Conservation (phyloP, 345 rosid genomes). For the Cochlearia excelsa region DNA sequence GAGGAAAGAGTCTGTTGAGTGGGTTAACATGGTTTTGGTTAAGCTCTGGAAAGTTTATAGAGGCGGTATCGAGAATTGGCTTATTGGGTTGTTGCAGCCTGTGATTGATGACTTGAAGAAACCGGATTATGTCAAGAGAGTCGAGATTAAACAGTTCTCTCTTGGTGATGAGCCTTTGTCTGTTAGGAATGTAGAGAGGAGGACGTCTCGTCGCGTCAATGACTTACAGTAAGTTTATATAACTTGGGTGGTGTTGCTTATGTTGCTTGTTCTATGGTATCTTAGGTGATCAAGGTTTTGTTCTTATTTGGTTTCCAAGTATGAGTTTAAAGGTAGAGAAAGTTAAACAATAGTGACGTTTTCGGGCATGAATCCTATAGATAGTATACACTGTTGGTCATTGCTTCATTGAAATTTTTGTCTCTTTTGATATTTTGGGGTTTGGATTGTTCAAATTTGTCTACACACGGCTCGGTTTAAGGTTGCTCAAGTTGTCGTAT, state of each 20-base stretch:
- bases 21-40: constrained; percentile 99
- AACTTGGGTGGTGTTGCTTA: constrained; percentile 5
- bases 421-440: constrained; percentile 17
- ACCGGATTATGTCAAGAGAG: constrained; percentile 93
- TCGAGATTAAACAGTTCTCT: constrained; percentile 88
- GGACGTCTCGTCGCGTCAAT: constrained; percentile 87
- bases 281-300: neutral
- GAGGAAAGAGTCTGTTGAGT: constrained; percentile 96
- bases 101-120: constrained; percentile 91
- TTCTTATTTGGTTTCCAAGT: neutral
- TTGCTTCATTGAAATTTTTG: neutral
- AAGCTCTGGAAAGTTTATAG: constrained; percentile 96
- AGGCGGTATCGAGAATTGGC: constrained; percentile 89
- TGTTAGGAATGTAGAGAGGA: constrained; percentile 88
- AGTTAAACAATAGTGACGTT: neutral
- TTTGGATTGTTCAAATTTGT: constrained; percentile 3
- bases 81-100: constrained; percentile 86
- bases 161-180: constrained; percentile 94
- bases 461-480: constrained; percentile 7
- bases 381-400: neutral
- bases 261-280: neutral
- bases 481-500: constrained; percentile 27
- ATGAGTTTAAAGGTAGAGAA: neutral
- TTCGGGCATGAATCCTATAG: neutral
- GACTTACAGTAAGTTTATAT: constrained; percentile 82